Conservation (phyloP, 306 rosid genomes). For the Begonia peltatifolia region DNA sequence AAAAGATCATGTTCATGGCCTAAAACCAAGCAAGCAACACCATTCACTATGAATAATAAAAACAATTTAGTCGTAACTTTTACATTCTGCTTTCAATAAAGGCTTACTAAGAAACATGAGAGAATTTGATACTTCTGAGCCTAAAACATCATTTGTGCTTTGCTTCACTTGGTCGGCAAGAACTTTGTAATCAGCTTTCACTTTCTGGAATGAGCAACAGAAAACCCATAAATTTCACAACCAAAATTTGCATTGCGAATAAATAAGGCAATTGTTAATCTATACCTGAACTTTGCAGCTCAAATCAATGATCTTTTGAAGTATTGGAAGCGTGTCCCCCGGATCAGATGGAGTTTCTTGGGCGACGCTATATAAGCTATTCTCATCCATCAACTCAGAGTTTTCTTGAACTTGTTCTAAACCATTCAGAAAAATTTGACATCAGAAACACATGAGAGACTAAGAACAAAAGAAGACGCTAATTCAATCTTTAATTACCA, state of each 20-base stretch:
- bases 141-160: conserved; percentile 38
- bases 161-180: conserved; percentile 47
- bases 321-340: conserved; percentile 63
- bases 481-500: neutral
- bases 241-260: neutral
- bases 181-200: conserved; percentile 49
- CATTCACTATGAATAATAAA: conserved; percentile 2
- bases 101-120: conserved; percentile 55
- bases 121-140: conserved; percentile 38
- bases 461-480: too few species aligned
- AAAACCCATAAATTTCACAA: neutral
- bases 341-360: conserved; percentile 43
- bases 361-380: conserved; percentile 27
- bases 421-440: neutral
- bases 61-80: neutral
- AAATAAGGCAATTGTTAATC: neutral
- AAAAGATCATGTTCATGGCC: conserved; percentile 65
- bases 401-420: conserved; percentile 19
- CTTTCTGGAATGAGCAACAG: conserved; percentile 29
- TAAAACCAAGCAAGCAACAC: conserved; percentile 15
- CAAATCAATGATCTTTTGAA: conserved; percentile 50
- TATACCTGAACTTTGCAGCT: conserved; percentile 56
- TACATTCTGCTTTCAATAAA: conserved; percentile 5
- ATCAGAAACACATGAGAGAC: too few species aligned
- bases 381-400: conserved; percentile 30